These are phyloP conservation scores for Tuber brumale DNA, from an alignment of 495 filamentous ascomycete genomes.

Conservation along the genomic window DNA sequence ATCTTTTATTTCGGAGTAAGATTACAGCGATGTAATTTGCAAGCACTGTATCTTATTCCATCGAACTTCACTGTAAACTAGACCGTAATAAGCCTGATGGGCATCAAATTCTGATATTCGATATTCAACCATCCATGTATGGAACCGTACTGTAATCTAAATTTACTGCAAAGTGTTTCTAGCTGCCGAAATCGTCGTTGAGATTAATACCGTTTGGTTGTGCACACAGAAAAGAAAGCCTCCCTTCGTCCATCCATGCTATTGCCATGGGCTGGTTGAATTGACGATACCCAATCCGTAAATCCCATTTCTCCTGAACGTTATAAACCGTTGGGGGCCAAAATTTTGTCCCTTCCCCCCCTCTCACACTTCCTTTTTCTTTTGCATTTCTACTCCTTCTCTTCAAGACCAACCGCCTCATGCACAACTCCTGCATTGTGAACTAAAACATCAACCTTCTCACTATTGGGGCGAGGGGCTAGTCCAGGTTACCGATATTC, in stretches of 20 bases:
- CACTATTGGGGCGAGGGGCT: neutral
- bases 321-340: neutral
- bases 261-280: neutral
- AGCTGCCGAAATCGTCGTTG: neutral
- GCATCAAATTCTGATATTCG: neutral
- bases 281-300: neutral
- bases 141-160: neutral
- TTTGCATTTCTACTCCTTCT: neutral
- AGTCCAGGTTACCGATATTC: neutral
- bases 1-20: neutral
- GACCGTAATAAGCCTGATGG: neutral
- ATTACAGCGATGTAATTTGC: neutral
- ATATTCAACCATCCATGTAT: neutral
- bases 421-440: neutral
- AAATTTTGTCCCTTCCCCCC: neutral
- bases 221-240: neutral
- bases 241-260: neutral
- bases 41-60: neutral
- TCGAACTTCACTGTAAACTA: neutral
- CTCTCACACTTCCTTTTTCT: neutral
- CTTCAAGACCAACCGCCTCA: neutral
- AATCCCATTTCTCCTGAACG: neutral
- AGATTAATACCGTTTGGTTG: neutral
- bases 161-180: neutral
- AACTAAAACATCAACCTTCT: slow-evolving; percentile 3